A percentile compares a stretch with the other conserved stretches of the same genome.
Conservation (phyloP, 495 filamentous ascomycete genomes). For the Aspergillus sclerotioniger region DNA sequence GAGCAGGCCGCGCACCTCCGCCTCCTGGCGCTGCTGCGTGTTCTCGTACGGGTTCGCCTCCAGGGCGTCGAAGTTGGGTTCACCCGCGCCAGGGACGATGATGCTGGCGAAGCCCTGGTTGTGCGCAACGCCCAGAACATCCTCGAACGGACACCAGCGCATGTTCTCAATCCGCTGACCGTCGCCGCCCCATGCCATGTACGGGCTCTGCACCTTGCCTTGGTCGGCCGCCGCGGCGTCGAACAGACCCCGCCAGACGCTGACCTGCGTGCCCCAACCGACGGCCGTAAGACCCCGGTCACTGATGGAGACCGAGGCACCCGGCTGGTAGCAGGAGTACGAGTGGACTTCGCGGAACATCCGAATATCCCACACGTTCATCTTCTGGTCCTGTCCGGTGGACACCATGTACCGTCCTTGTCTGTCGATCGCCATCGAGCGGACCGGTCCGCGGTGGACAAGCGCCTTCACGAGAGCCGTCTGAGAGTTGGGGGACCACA, state of each 20-base stretch:
- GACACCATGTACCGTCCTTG: slow-evolving; percentile 95
- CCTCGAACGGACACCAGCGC: slow-evolving; percentile 92
- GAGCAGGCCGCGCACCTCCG: slow-evolving; percentile 82
- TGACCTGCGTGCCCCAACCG: slow-evolving; percentile 86
- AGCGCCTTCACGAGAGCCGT: slow-evolving; percentile 88
- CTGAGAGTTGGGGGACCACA: slow-evolving; percentile 93
- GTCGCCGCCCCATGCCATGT: slow-evolving; percentile 91
- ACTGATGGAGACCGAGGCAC: slow-evolving; percentile 80
- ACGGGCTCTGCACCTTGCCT: slow-evolving; percentile 80
- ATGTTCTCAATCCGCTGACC: slow-evolving; percentile 77
- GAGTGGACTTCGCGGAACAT: slow-evolving; percentile 89
- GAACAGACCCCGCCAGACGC: slow-evolving; percentile 87
- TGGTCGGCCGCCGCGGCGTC: slow-evolving; percentile 64
- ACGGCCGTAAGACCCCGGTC: slow-evolving; percentile 85
- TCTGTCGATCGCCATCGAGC: slow-evolving; percentile 79
- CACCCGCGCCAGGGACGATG: slow-evolving; percentile 88
- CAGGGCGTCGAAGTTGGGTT: slow-evolving; percentile 92
- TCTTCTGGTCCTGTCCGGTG: slow-evolving; percentile 83
- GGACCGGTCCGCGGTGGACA: slow-evolving; percentile 93
- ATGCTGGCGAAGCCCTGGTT: slow-evolving; percentile 83
- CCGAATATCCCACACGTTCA: slow-evolving; percentile 95
- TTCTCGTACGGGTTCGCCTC: slow-evolving; percentile 98
- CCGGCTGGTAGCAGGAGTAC: slow-evolving; percentile 84
- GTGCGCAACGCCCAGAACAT: slow-evolving; percentile 83
- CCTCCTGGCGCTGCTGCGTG: slow-evolving; percentile 85